Evolutionary conservation across 441 rosid genomes (phyloP).

Genomic region (Pelargonium fulgidum): DNA sequence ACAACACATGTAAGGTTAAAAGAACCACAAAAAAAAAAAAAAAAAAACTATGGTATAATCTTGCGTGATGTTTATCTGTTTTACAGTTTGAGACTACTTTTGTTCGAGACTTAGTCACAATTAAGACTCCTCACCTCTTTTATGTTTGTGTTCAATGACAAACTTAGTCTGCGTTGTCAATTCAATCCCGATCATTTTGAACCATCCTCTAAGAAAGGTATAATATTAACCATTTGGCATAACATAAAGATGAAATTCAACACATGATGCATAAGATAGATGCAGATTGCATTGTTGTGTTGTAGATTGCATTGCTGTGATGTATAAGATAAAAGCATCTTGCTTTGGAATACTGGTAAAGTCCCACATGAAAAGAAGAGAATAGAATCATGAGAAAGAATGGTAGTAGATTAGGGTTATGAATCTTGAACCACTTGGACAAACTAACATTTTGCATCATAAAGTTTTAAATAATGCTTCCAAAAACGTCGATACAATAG

Average conservation of each 20-base stretch:
- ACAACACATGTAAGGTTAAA: too few relatives aligned
- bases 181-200: too few relatives aligned
- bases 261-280: neutral
- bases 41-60: too few relatives aligned
- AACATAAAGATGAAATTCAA: constrained; percentile 5
- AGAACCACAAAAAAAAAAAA: neutral
- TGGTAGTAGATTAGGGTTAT: constrained; percentile 23
- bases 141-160: too few relatives aligned
- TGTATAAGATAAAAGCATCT: constrained; percentile 29
- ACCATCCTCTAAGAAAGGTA: too few relatives aligned
- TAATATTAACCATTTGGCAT: neutral
- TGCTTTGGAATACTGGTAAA: constrained; percentile 34
- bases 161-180: too few relatives aligned
- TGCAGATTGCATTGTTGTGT: neutral
- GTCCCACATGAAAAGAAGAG: constrained; percentile 50
- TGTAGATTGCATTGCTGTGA: constrained; percentile 10
- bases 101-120: too few relatives aligned
- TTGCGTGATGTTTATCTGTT: too few relatives aligned
- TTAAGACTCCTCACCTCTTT: too few relatives aligned
- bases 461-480: neutral
- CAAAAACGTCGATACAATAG: too few relatives aligned
- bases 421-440: constrained; percentile 15
- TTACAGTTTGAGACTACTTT: too few relatives aligned
- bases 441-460: neutral
- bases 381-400: constrained; percentile 45